A percentile compares a stretch with the other conserved stretches of the same genome.
These are phyloP conservation scores for Pseudogymnoascus sp. DNA, from an alignment of 2,329 filamentous ascomycete species.

Conservation along the genomic window DNA sequence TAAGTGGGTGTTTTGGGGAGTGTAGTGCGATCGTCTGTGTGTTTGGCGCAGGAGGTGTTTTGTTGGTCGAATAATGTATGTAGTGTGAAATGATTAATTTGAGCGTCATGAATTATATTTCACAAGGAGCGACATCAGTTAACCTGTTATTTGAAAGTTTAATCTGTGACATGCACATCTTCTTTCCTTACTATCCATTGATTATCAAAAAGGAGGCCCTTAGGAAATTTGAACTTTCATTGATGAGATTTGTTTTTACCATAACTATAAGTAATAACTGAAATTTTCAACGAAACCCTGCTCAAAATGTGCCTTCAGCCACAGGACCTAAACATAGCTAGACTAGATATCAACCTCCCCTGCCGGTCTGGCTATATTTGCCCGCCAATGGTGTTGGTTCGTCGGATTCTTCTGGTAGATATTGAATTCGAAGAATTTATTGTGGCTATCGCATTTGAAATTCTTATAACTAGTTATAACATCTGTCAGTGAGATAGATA, in stretches of 20 bases:
- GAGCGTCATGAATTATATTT: background rate
- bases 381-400: slow-evolving; percentile 40
- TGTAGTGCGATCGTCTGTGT: background rate
- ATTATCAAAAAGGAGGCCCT: background rate
- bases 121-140: background rate
- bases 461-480: slow-evolving; percentile 37
- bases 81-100: background rate
- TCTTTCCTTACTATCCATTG: background rate
- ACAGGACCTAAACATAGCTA: background rate
- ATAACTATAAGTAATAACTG: background rate
- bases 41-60: background rate
- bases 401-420: slow-evolving; percentile 41
- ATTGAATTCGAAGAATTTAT: slow-evolving; percentile 43
- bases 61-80: background rate
- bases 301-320: background rate
- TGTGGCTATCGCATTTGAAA: slow-evolving; percentile 36
- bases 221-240: background rate
- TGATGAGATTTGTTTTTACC: background rate
- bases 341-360: slow-evolving; percentile 32
- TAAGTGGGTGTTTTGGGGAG: background rate
- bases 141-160: background rate
- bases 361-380: slow-evolving; percentile 36
- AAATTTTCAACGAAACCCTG: background rate
- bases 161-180: background rate
- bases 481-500: background rate